These are phyloP conservation scores for Cytospora paraplurivora DNA, from an alignment of 2,329 filamentous ascomycete genomes.

Conservation along the genomic window DNA sequence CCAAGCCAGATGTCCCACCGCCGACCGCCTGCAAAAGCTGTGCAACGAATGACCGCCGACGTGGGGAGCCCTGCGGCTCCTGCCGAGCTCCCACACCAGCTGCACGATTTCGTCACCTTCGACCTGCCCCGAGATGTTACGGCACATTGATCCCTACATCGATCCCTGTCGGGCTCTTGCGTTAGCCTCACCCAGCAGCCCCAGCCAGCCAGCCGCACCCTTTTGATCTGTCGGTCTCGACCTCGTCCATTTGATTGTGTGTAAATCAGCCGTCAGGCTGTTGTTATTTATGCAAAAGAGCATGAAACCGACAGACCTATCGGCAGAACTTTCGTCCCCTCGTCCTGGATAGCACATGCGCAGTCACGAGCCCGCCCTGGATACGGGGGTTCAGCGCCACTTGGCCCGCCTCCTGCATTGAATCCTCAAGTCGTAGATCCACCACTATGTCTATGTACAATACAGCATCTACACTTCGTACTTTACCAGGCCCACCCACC, in stretches of 20 bases:
- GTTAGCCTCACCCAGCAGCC: constrained; percentile 4
- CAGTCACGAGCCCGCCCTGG: background rate
- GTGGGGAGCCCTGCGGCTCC: constrained; percentile 21
- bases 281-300: background rate
- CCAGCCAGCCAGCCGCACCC: background rate
- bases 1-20: background rate
- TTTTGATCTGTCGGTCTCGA: background rate
- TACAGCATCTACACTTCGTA: constrained; percentile 7
- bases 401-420: constrained; percentile 7
- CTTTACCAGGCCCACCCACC: constrained; percentile 13
- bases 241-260: background rate
- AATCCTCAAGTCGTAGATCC: constrained; percentile 11
- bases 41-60: constrained; percentile 1
- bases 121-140: background rate
- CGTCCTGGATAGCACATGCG: constrained; percentile 5
- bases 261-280: background rate
- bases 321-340: constrained; percentile 19
- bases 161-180: constrained; percentile 12
- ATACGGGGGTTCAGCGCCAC: constrained; percentile 13
- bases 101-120: constrained; percentile 16
- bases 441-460: constrained; percentile 9
- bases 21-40: background rate
- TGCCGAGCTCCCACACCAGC: constrained; percentile 19
- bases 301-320: constrained; percentile 16
- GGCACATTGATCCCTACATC: constrained; percentile 7